These are phyloP conservation scores for Flammula alnicola DNA, from an alignment of 1,284 basidiomycete species.

Conservation along the genomic window DNA sequence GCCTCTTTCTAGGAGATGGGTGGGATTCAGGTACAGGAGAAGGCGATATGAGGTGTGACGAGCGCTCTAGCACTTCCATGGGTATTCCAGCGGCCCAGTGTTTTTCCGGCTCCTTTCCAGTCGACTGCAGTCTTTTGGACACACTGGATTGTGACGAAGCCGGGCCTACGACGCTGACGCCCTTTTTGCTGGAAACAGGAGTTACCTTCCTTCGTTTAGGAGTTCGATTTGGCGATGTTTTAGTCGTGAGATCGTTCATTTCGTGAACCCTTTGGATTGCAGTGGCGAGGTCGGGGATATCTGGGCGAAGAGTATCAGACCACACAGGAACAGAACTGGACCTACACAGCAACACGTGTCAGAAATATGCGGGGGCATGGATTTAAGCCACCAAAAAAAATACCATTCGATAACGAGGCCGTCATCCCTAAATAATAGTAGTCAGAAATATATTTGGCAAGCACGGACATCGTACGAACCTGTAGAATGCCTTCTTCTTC, in stretches of 20 bases:
- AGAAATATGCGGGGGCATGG: background rate
- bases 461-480: slow-evolving; percentile 10
- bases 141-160: too few relatives aligned
- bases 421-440: slow-evolving; percentile 30
- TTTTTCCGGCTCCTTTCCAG: background rate
- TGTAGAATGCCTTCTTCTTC: slow-evolving; percentile 23
- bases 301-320: slow-evolving; percentile 34
- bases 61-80: background rate
- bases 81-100: slow-evolving; percentile 6
- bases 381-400: background rate
- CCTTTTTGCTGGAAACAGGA: background rate
- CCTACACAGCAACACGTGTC: slow-evolving; percentile 17
- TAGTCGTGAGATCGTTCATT: slow-evolving; percentile 10
- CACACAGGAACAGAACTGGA: slow-evolving; percentile 33
- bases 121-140: background rate
- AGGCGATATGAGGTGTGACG: background rate
- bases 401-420: slow-evolving; percentile 38
- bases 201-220: background rate
- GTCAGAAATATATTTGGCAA: background rate
- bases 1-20: background rate
- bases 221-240: background rate
- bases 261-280: slow-evolving; percentile 15
- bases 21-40: background rate
- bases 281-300: slow-evolving; percentile 16
- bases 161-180: too few relatives aligned